Conservation (phyloP, 1,139 yeast species). For the Lodderomyces beijingensis region DNA sequence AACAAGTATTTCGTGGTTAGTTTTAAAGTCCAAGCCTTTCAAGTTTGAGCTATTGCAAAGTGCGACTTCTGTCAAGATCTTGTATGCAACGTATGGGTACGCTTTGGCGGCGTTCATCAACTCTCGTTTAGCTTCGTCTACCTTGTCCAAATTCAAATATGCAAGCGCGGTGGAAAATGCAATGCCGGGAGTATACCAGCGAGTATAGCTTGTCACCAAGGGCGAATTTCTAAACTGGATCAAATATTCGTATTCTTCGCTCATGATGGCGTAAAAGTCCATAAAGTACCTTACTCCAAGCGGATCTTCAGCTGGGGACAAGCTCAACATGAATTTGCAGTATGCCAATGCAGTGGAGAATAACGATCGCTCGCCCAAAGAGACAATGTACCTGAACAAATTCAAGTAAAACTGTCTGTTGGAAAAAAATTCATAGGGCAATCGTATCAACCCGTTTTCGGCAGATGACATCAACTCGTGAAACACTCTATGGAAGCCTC, state of each 20-base stretch:
- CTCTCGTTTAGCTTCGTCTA: constrained; percentile 41
- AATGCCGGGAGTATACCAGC: constrained; percentile 74
- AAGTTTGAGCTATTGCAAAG: constrained; percentile 16
- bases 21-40: constrained; percentile 20
- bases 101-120: constrained; percentile 47
- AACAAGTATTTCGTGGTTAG: constrained; percentile 25
- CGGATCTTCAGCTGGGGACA: constrained; percentile 80
- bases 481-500: constrained; percentile 40
- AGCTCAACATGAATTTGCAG: constrained; percentile 62
- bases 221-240: constrained; percentile 53
- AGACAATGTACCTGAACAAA: constrained; percentile 65
- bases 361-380: constrained; percentile 74
- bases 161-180: constrained; percentile 68
- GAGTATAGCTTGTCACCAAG: constrained; percentile 50
- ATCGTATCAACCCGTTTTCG: constrained; percentile 55
- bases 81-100: constrained; percentile 59
- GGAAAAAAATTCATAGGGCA: constrained; percentile 72
- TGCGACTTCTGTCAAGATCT: constrained; percentile 43
- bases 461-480: constrained; percentile 48
- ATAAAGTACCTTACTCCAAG: constrained; percentile 78
- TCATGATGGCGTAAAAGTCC: constrained; percentile 70
- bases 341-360: constrained; percentile 72
- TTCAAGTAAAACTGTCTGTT: constrained; percentile 77
- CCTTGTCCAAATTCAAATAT: constrained; percentile 36
- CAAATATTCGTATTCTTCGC: constrained; percentile 62